Evolutionary conservation across 2,329 filamentous ascomycete genomes (phyloP), one percentile per base, ranked within the genome.

Genomic region (Talaromyces sp.): DNA sequence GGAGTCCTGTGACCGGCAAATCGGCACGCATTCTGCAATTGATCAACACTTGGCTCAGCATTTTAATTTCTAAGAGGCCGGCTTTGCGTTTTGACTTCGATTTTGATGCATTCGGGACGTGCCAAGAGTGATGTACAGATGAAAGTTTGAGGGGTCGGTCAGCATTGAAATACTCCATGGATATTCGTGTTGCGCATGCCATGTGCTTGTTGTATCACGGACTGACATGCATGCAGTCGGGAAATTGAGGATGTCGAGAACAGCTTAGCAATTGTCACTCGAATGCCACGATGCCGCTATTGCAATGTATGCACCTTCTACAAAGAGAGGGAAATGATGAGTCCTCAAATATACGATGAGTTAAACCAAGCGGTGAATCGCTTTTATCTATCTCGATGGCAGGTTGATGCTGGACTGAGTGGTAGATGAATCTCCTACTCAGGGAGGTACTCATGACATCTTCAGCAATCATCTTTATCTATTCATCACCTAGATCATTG

Each of bases 1-100:
- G 16, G 16, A 24, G 43, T 48, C 43, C 45, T 41, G 59, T 61
- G 59, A 61, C 43, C 59, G 59, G 59, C 16, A 61, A 61, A 50
- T 19, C 59, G 59, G 59, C 59, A 61, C 59, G 31, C 31, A 11
- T 19, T n/a, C 7, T 37, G 50, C 27, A 56, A 7, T 39, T 39
- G 52, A 56, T 37, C 52, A 16, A 33, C 52, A 31, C 48, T 31
- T 52, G 48, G 48, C 48, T 27, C 10, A 11, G 19, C 19, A 45
- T 3, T 31, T 7, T 31, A 31, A 31, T 7, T 7, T 31, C n/a
- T 45, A 5, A n/a, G 14, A 52, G n/a, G 31, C 19, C 10, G 33
- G 31, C n/a, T 54, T 52, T 35, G 48, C 16, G 31, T 54, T 54
- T 56, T 37, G 52, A 39, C 52, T 22, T 19, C 11, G 8, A 14